A percentile compares a stretch with the other conserved stretches of the same genome.
Conservation (phyloP, 176 grass and related monocot genomes). For the Urochloa ruziziensis region DNA sequence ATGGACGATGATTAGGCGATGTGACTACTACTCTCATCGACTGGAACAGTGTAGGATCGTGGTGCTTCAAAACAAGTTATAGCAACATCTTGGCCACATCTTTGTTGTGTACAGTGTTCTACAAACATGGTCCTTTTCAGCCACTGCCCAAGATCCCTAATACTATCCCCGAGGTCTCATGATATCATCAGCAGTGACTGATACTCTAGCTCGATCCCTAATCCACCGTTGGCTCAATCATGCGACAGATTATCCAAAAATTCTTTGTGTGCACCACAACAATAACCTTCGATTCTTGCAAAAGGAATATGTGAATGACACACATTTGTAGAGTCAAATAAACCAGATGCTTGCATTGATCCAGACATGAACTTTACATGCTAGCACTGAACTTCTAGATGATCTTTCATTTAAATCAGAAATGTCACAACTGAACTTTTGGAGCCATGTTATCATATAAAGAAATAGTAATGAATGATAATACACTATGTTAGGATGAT, state of each 20-base stretch:
- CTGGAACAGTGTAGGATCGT: too few species aligned
- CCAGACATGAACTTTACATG: background rate
- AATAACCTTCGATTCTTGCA: background rate
- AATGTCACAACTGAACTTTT: background rate
- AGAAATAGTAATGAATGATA: slow-evolving; percentile 3
- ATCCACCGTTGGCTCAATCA: background rate
- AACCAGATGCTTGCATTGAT: background rate
- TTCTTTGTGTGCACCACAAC: background rate
- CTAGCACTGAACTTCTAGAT: background rate
- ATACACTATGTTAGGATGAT: slow-evolving; percentile 19
- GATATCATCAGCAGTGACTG: too few species aligned
- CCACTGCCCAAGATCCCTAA: too few species aligned
- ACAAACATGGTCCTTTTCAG: too few species aligned
- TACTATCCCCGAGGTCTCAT: too few species aligned
- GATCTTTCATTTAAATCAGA: slow-evolving; percentile 4
- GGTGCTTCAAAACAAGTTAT: too few species aligned
- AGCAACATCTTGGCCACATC: too few species aligned
- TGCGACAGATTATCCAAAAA: background rate
- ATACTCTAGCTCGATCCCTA: too few species aligned
- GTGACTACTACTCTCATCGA: too few species aligned
- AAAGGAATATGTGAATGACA: background rate
- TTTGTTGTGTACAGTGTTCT: too few species aligned
- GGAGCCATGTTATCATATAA: background rate
- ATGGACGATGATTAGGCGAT: too few species aligned
- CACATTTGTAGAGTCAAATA: background rate